These are phyloP conservation scores for Tolypocladium pustulatum DNA, from an alignment of 2,329 filamentous ascomycete genomes.

Conservation along the genomic window DNA sequence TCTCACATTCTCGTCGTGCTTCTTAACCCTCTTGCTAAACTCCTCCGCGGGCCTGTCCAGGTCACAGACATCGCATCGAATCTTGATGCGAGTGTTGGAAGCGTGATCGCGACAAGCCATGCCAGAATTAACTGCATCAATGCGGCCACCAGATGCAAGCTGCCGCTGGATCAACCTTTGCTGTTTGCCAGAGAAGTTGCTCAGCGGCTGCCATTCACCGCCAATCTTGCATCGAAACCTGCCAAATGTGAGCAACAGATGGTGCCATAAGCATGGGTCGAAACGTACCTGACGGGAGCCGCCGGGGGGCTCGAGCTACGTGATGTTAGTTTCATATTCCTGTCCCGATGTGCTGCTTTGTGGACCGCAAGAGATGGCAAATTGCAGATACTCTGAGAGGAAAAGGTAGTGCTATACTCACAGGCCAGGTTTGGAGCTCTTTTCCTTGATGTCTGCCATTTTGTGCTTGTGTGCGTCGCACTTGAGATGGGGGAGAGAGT, in stretches of 20 bases:
- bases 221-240: slow-evolving; percentile 25
- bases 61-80: slow-evolving; percentile 20
- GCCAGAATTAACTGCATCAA: slow-evolving; percentile 20
- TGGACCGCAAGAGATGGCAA: not conserved
- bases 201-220: slow-evolving; percentile 22
- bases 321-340: not conserved
- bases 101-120: slow-evolving; percentile 26
- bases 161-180: slow-evolving; percentile 14
- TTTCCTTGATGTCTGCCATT: not conserved
- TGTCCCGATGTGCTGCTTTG: no score
- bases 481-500: not conserved
- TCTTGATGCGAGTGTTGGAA: slow-evolving; percentile 11
- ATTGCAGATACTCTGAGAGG: no score
- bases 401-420: not conserved
- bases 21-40: slow-evolving; percentile 19
- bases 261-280: not conserved
- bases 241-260: not conserved
- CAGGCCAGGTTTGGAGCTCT: not conserved
- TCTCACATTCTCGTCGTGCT: slow-evolving; percentile 19
- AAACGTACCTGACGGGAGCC: not conserved
- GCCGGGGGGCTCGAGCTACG: not conserved
- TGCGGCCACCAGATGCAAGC: slow-evolving; percentile 1
- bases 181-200: slow-evolving; percentile 21
- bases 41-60: slow-evolving; percentile 14
- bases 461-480: not conserved